Percentiles rank a stretch among this genome's conserved stretches.
Evolutionary conservation across 805 yeast genomes (phyloP).

Genomic region (Zygosaccharomyces kombuchaensis): DNA sequence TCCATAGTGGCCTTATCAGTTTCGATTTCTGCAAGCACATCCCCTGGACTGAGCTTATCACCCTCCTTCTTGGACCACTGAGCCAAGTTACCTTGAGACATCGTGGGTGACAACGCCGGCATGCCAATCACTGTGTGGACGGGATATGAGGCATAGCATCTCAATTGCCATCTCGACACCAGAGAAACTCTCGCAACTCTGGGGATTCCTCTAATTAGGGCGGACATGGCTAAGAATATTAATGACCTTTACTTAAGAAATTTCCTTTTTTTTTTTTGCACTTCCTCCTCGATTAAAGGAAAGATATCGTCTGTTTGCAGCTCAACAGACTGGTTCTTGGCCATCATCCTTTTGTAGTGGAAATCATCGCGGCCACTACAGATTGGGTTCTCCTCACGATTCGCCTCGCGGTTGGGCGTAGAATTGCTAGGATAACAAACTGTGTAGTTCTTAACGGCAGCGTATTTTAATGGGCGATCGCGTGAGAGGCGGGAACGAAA

Average conservation of each 20-base stretch:
- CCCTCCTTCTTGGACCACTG: conserved; percentile 89
- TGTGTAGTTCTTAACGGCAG: not conserved
- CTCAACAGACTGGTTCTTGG: not conserved
- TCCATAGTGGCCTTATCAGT: conserved; percentile 98
- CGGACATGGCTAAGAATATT: conserved; percentile 26
- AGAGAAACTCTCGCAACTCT: conserved; percentile 22
- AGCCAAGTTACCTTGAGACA: conserved; percentile 93
- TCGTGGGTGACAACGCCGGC: conserved; percentile 99
- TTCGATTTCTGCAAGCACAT: conserved; percentile 92
- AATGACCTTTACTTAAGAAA: not conserved
- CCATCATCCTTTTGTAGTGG: conserved; percentile 5
- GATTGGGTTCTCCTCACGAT: conserved; percentile 3
- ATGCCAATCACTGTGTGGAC: conserved; percentile 84
- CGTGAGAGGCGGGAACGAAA: not conserved
- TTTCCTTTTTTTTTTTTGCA: not conserved
- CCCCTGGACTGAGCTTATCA: conserved; percentile 86
- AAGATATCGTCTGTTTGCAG: not conserved
- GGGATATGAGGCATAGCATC: conserved; percentile 54
- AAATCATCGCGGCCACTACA: conserved; percentile 4
- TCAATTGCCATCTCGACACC: conserved; percentile 22
- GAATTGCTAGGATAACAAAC: not conserved
- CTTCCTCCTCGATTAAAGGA: not conserved
- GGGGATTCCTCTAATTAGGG: conserved; percentile 28
- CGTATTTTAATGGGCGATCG: not conserved
- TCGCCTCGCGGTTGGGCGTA: conserved; percentile 1